Base-by-base conservation (phyloP, 768 basidiomycete species). In the Phallus indusiatus region DNA sequence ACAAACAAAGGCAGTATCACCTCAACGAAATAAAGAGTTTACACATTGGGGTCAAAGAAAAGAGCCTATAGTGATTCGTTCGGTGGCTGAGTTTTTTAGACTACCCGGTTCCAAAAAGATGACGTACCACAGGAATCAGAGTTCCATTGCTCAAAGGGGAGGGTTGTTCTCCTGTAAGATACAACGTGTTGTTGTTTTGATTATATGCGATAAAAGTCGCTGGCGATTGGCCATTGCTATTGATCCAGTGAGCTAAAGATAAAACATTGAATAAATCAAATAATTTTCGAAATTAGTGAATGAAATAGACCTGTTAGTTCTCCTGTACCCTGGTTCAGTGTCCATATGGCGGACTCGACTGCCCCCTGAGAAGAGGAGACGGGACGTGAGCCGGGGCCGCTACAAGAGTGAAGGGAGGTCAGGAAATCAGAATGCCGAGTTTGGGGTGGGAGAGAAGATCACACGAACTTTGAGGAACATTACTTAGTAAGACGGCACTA, bases 181-280 rank as follows among this genome's bases (percentile, higher is more conserved):
- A 42, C 42, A 42, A n/a, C n/a, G 42, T 42, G n/a, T 42, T 42
- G n/a, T n/a, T 42, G 12, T n/a, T 42, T 42, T n/a, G 12, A 42
- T 42, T 42, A 4, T 14, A n/a, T 14, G n/a, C n/a, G n/a, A n/a
- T 42, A 42, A 14, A 42, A 4, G 42, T 42, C 42, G 2, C 4
- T n/a, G 42, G 42, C 14, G 42, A 42, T 42, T 42, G 35, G 28
- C 54, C 54, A 24, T 55, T 42, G 22, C 20, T 22, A 37, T 35
- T 55, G 10, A 55, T 55, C 54, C 54, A 55, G n/a, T 55, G 54
- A 6, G 54, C 54, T 55, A 46, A 22, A 28, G 28, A 28, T 28
- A 28, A 28, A 28, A 28, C 28, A 1, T 11, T 14, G 33, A 8
- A 34, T 35, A 35, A n/a, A 18, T 55, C 24, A 54, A 9, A 20